These are phyloP conservation scores for Hygrocybe coccinea DNA, from an alignment of 768 basidiomycete species.

Conservation along the genomic window DNA sequence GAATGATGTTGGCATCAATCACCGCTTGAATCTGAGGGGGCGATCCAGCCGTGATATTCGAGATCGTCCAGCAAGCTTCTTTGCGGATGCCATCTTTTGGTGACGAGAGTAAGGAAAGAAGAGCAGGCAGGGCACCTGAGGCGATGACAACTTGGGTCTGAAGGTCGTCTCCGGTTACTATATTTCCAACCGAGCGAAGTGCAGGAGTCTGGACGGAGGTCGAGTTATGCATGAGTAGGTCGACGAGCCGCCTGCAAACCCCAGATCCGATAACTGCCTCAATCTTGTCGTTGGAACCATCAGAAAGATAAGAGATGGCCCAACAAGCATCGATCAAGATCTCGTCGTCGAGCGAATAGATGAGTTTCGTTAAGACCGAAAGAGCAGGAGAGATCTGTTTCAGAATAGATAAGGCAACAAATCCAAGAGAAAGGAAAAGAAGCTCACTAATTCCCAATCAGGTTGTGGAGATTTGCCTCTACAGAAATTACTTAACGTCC, in stretches of 20 bases:
- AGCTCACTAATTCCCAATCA: constrained; percentile 88
- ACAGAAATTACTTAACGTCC: constrained; percentile 99
- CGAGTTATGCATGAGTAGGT: constrained; percentile 91
- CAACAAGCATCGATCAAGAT: constrained; percentile 99
- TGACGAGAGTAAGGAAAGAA: constrained; percentile 87
- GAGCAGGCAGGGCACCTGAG: constrained; percentile 91
- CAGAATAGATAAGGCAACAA: constrained; percentile 13
- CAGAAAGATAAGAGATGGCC: constrained; percentile 99
- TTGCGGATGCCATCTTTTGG: constrained; percentile 99
- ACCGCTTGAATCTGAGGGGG: constrained; percentile 96
- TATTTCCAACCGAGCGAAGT: constrained; percentile 96
- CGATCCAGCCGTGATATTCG: constrained; percentile 95
- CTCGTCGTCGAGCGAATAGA: constrained; percentile 98
- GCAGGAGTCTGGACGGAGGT: constrained; percentile 98
- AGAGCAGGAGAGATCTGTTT: constrained; percentile 91
- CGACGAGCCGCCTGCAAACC: constrained; percentile 94
- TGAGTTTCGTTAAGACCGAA: constrained; percentile 94
- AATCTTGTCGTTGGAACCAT: constrained; percentile 99
- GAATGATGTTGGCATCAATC: constrained; percentile 97
- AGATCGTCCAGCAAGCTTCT: constrained; percentile 99
- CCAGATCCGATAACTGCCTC: constrained; percentile 99
- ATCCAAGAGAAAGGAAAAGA: constrained; percentile 1
- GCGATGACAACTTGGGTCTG: constrained; percentile 99
- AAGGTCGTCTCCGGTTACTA: constrained; percentile 97
- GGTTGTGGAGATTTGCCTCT: constrained; percentile 97